Base-by-base conservation (phyloP, 495 filamentous ascomycete species). In the Penicillium chermesinum region DNA sequence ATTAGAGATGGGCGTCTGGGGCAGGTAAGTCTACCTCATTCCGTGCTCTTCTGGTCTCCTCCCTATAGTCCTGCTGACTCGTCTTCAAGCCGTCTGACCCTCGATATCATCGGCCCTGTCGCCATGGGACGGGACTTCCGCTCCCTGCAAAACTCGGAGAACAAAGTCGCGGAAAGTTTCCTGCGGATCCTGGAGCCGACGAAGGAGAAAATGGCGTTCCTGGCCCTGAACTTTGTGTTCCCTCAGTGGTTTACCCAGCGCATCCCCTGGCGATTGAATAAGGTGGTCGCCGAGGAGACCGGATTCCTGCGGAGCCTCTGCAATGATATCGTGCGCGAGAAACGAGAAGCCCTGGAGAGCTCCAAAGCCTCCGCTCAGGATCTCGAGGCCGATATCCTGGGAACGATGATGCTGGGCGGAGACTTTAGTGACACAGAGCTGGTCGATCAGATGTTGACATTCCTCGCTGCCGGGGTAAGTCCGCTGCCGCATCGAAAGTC, bases 51-150 rank as follows among this genome's bases (percentile, higher is more conserved):
- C 2, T 7, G 16, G 14, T 12, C 12, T 2, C 19, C 2, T 21
- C 8, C 0, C 21, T 19, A 21, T 2, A 12, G 13, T 10, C 6
- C 35, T 44, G 16, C 43, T 41, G 20, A 30, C 5, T 16, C n/a
- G n/a, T n/a, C n/a, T 4, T 17, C 8, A n/a, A 73, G 75, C 33
- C 79, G 88, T 14, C 80, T 81, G 0, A 90, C 90, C 0, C 82
- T 96, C 8, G 91, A 96, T 55, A 90, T 95, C 46, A 91, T 95
- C 52, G 89, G 91, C 7, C 63, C 83, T 4, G 85, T 88, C 0
- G 89, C 89, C 1, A 79, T 95, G 57, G 89, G 89, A 0, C 77
- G 81, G 18, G 87, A 95, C 43, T 95, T 95, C 55, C 70, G 75
- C 22, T 81, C 88, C 1, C 72, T 95, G 41, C 57, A 79, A 17